Evolutionary conservation across 2,329 filamentous ascomycete species (phyloP), one percentile per base, ranked within the genome.

Genomic region (Pestalotiopsis sp.): DNA sequence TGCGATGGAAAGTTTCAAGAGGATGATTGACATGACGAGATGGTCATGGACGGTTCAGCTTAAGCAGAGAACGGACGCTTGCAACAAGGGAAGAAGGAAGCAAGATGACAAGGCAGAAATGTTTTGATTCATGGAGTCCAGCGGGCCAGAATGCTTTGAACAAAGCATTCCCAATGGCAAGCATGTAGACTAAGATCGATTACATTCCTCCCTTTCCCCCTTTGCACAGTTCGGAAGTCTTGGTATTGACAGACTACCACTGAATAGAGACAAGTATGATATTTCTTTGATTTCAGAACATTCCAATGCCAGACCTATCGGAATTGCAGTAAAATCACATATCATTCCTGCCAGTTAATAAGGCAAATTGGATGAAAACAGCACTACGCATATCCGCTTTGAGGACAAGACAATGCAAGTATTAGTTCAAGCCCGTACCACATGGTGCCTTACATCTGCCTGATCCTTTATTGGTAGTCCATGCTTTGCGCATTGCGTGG

Each of bases 121-220:
- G 44, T 52, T 52, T 52, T 24, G n/a, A 10, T 20, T 17, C 11
- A 39, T 20, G 7, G 30, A 11, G 3, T 20, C 58, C 26, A 26
- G 26, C n/a, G 20, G 11, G 14, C 17, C 38, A 11, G 3, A 55
- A 55, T 20, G n/a, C 14, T 35, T 14, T 24, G 17, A 39, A 20
- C 26, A 35, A 44, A 65, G 35, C 62, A 65, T 65, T 65, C 62
- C 52, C 52, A 13, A 56, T 14, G 30, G 22, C 48, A 56, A 55
- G 26, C 26, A 55, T 57, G 48, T 35, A 13, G 24, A 17, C 20
- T 22, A 35, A 56, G 17, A 65, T 38, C 2, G 22, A 38, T 24
- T 13, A 38, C 24, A 65, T 65, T 65, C 62, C 62, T 22, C 22
- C 22, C 61, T 57, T 38, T 30, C 14, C 20, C 58, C 58, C 58